Evolutionary conservation across 139 green algal species (phyloP).

Genomic region (Chlamydomonas eustigma): DNA sequence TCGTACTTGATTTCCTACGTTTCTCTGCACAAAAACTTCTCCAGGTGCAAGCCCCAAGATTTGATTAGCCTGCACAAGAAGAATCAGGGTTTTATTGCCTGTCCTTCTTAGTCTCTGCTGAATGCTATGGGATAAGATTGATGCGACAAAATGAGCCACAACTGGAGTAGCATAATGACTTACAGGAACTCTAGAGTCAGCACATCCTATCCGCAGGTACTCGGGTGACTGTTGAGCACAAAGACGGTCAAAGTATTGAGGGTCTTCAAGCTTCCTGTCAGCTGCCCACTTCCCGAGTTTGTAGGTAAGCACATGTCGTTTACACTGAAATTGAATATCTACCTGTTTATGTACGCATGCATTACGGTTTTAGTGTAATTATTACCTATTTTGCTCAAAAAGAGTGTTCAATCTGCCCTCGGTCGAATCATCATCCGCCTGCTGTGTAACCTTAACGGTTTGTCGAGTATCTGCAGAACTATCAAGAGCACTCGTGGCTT

Average conservation of each 20-base stretch:
- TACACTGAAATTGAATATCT: too few species aligned
- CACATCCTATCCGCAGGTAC: constrained; percentile 82
- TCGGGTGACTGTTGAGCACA: constrained; percentile 50
- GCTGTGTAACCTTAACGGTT: too few species aligned
- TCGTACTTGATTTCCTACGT: constrained; percentile 70
- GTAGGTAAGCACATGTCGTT: too few species aligned
- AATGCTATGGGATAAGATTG: too few species aligned
- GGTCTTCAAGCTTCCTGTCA: constrained; percentile 5
- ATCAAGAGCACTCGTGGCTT: too few species aligned
- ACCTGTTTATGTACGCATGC: neutral
- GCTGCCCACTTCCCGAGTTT: constrained; percentile 10
- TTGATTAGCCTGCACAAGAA: constrained; percentile 45
- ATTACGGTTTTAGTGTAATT: too few species aligned
- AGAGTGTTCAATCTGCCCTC: too few species aligned
- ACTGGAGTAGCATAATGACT: neutral
- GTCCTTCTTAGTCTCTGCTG: too few species aligned
- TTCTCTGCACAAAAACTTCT: constrained; percentile 80
- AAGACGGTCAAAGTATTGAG: constrained; percentile 20
- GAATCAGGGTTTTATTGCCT: too few species aligned
- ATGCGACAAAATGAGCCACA: neutral
- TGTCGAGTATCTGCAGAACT: too few species aligned
- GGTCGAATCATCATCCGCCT: too few species aligned
- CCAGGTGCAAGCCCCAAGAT: constrained; percentile 68
- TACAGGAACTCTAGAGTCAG: constrained; percentile 41
- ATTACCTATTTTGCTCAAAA: too few species aligned